Conservation (phyloP, 192 early-diverging fungal species). For the Chytriomyces confervae region DNA sequence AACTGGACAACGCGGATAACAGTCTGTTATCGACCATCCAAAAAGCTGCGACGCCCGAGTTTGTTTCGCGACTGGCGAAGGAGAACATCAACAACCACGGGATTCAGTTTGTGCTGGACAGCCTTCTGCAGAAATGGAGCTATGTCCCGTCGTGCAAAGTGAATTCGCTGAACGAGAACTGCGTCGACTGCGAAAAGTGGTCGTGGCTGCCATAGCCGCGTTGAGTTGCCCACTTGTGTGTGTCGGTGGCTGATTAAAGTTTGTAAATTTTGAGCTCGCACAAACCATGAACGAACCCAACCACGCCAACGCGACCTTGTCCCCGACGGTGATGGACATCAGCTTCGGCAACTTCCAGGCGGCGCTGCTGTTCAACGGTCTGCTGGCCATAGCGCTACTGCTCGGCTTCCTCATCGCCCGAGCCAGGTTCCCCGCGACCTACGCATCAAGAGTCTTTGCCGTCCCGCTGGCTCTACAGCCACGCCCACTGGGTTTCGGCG, state of each 20-base stretch:
- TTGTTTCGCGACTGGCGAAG: background rate
- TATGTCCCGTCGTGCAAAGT: conserved; percentile 19
- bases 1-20: background rate
- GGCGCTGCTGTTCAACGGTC: conserved; percentile 72
- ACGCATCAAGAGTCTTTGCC: conserved; percentile 73
- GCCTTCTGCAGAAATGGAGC: conserved; percentile 10
- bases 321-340: background rate
- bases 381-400: conserved; percentile 58
- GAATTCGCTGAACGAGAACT: background rate
- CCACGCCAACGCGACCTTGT: background rate
- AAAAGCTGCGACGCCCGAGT: too few species aligned
- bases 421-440: conserved; percentile 68
- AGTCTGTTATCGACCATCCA: too few species aligned
- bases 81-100: conserved; percentile 37
- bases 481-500: background rate
- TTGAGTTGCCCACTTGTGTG: background rate
- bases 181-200: conserved; percentile 30
- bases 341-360: conserved; percentile 68
- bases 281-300: background rate
- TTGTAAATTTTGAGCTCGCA: background rate
- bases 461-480: conserved; percentile 57
- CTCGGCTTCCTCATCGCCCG: conserved; percentile 71
- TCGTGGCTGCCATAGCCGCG: conserved; percentile 1
- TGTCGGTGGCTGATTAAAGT: background rate
- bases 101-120: conserved; percentile 29